Conservation (phyloP, 2,329 filamentous ascomycete species). For the Fusarium dlaminii region DNA sequence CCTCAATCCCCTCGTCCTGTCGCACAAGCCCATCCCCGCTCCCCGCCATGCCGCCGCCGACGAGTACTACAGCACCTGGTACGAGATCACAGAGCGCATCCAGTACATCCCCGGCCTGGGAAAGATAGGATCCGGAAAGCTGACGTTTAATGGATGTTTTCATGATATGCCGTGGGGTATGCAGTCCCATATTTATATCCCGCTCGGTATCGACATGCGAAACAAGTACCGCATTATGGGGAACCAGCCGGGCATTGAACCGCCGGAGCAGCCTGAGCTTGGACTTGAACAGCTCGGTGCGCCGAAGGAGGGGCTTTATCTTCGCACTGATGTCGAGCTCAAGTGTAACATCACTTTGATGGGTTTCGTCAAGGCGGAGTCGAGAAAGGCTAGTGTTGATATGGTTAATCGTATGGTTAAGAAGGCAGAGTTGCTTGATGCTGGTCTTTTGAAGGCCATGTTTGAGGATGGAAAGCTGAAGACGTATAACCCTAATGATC, state of each 20-base stretch:
- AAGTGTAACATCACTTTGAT: constrained; percentile 73
- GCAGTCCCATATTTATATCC: constrained; percentile 77
- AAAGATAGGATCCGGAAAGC: constrained; percentile 70
- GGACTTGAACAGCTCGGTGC: constrained; percentile 67
- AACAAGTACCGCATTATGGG: constrained; percentile 75
- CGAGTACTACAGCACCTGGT: constrained; percentile 79
- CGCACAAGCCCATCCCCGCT: constrained; percentile 70
- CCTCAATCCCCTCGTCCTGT: constrained; percentile 73
- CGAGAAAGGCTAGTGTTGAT: constrained; percentile 72
- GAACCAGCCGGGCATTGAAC: constrained; percentile 73
- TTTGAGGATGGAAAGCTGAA: constrained; percentile 71
- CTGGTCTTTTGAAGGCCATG: constrained; percentile 73
- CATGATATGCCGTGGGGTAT: constrained; percentile 77
- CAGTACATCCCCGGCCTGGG: constrained; percentile 74
- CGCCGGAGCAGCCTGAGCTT: constrained; percentile 69
- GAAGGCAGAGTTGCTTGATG: constrained; percentile 75
- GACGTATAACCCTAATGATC: constrained; percentile 65
- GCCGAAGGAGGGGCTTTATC: constrained; percentile 71
- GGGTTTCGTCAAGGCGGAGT: constrained; percentile 72
- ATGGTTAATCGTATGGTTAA: constrained; percentile 76
- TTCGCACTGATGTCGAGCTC: constrained; percentile 77
- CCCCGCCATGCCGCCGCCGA: constrained; percentile 74
- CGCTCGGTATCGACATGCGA: constrained; percentile 72
- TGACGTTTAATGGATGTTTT: constrained; percentile 76
- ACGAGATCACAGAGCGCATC: constrained; percentile 75